These are phyloP conservation scores for Thermomucor indicae-seudaticae DNA, from an alignment of 371 early-diverging fungal species.

Conservation along the genomic window DNA sequence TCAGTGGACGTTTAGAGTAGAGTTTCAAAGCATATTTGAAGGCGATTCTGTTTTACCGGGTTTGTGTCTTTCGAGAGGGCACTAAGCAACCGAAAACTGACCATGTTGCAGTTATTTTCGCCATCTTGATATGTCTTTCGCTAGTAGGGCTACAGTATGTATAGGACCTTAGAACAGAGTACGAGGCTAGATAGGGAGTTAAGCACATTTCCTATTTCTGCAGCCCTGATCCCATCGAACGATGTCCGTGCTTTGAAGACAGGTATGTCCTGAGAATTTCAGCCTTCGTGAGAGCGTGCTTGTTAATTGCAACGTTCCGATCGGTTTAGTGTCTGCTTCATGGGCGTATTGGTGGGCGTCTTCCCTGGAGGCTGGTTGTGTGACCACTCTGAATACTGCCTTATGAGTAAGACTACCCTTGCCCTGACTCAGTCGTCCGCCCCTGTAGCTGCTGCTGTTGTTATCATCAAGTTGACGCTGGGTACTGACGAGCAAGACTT, in stretches of 20 bases:
- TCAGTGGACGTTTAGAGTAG: constrained; percentile 53
- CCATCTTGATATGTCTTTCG: constrained; percentile 32
- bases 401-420: constrained; percentile 17
- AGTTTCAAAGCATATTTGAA: constrained; percentile 49
- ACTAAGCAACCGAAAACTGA: background rate
- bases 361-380: constrained; percentile 61
- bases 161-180: background rate
- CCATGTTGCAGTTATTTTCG: constrained; percentile 26
- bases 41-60: constrained; percentile 48
- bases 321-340: constrained; percentile 62
- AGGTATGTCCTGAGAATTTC: too few species aligned
- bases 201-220: background rate
- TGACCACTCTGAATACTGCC: constrained; percentile 34
- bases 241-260: constrained; percentile 82
- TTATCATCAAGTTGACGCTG: constrained; percentile 42
- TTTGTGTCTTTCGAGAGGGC: background rate
- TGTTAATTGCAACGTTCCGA: too few species aligned
- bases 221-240: constrained; percentile 69
- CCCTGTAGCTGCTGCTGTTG: constrained; percentile 22
- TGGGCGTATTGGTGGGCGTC: constrained; percentile 65
- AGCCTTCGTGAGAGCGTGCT: too few species aligned
- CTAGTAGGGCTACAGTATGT: constrained; percentile 59
- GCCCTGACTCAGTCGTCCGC: constrained; percentile 36
- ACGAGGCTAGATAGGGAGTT: background rate
- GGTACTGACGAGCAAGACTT: constrained; percentile 13